phyloP scores from a whole-genome alignment of 2,329 filamentous ascomycete genomes.

The Aspergillus texensis region DNA sequence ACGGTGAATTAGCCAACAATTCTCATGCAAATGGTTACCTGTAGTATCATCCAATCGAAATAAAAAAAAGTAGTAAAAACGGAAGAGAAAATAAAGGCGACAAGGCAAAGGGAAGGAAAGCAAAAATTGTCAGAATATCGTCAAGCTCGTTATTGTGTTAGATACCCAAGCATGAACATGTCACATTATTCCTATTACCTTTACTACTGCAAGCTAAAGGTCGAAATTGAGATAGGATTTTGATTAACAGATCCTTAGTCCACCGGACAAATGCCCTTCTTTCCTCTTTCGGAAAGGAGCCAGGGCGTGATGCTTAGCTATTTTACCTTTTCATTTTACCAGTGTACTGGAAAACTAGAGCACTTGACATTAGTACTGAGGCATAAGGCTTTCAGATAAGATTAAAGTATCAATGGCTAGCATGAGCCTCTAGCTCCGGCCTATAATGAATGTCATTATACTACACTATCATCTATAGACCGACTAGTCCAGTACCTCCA shows the following conservation, averaged over 20 bases:
- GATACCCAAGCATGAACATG: slow-evolving; percentile 7
- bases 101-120: slow-evolving; percentile 4
- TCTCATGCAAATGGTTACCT: slow-evolving; percentile 12
- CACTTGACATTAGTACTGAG: not conserved
- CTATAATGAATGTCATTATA: not conserved
- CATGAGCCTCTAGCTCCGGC: not conserved
- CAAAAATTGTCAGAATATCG: not conserved
- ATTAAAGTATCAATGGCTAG: not conserved
- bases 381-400: not conserved
- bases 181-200: slow-evolving; percentile 1
- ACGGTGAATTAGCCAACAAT: slow-evolving; percentile 20
- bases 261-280: too few relatives aligned
- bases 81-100: slow-evolving; percentile 1
- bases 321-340: not conserved
- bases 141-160: slow-evolving; percentile 4
- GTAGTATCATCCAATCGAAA: slow-evolving; percentile 15
- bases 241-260: too few relatives aligned
- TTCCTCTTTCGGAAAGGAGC: not conserved
- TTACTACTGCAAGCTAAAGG: not conserved
- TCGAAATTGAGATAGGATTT: not conserved
- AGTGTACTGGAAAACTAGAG: not conserved
- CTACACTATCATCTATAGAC: not conserved
- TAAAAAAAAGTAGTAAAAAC: slow-evolving; percentile 15
- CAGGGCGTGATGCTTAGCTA: not conserved
- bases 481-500: too few relatives aligned